Evolutionary conservation across 805 yeast species (phyloP), one percentile per base, ranked within the genome.

Genomic region (Kodamaea laetipori): DNA sequence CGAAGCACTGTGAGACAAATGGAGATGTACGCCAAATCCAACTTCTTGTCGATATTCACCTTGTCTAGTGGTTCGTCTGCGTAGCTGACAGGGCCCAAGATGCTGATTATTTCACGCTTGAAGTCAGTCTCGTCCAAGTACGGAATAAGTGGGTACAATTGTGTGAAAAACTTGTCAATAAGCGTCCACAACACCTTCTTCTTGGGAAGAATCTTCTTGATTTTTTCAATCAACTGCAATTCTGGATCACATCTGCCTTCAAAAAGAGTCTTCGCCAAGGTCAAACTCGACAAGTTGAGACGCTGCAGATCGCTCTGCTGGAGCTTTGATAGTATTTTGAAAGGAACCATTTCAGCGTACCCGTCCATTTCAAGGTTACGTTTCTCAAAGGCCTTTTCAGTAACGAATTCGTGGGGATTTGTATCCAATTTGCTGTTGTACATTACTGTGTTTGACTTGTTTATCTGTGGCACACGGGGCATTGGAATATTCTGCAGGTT

Each of bases 101-200:
- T 71, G 17, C 69, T 55, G 1, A 63, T 50, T 12, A 80, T 58
- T 38, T 74, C 73, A 13, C 51, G 51, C 41, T 71, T 71, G 56
- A 80, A 78, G 7, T 67, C 66, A 41, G 52, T 64, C 56, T 84
- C 88, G 58, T 84, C 89, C 25, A 84, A 61, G 48, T 76, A 80
- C 2, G 94, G 90, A 52, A 84, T 68, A 44, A 76, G 81, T 10
- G 86, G 76, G 56, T 85, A 85, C 4, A 84, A 61, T 25, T 73
- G 69, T 8, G 69, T 71, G 56, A 84, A 84, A 49, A 78, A 84
- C 49, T 81, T 66, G 46, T 81, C 79, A 21, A 84, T 63, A 38
- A 81, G 64, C 35, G 72, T 54, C 78, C 85, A 78, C 6, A 82
- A 69, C 1, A 79, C 71, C 45, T 69, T 71, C 51, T 77, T 76